A percentile compares a stretch with the other conserved stretches of the same genome.
Conservation (phyloP, 140 eudicot genomes). For the Flaveria floridana region DNA sequence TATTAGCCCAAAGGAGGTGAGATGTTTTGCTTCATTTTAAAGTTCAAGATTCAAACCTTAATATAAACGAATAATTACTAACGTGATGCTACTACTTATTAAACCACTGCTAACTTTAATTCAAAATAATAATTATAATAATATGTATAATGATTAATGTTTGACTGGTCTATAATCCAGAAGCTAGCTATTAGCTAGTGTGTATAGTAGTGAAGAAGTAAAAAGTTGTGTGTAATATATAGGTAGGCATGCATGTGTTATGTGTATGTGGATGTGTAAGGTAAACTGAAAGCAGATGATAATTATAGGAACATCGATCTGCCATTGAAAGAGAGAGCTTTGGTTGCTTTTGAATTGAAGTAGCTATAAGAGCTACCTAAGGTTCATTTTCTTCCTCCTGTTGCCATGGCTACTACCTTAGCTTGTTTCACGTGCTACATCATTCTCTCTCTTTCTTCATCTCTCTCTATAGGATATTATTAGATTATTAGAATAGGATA, state of each 20-base stretch:
- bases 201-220: slow-evolving; percentile 18
- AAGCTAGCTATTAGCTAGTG: slow-evolving; percentile 7
- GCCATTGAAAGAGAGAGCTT: slow-evolving; percentile 36
- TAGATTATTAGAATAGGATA: slow-evolving; percentile 2
- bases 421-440: slow-evolving; percentile 35
- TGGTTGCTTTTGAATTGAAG: slow-evolving; percentile 20
- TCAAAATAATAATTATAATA: no score
- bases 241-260: slow-evolving; percentile 31
- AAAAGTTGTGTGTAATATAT: slow-evolving; percentile 9
- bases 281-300: slow-evolving; percentile 45
- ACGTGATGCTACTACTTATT: no score
- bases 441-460: slow-evolving; percentile 3
- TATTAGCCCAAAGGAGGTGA: no score
- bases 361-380: slow-evolving; percentile 17
- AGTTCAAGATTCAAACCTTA: no score
- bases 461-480: neutral
- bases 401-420: slow-evolving; percentile 29
- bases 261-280: slow-evolving; percentile 28
- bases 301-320: slow-evolving; percentile 36
- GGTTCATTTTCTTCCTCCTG: slow-evolving; percentile 21
- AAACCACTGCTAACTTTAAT: no score
- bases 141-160: slow-evolving; percentile 6
- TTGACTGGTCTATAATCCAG: slow-evolving; percentile 35
- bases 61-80: no score
- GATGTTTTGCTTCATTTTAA: no score